Conservation (phyloP, 495 filamentous ascomycete species). For the Penicillium manginii region DNA sequence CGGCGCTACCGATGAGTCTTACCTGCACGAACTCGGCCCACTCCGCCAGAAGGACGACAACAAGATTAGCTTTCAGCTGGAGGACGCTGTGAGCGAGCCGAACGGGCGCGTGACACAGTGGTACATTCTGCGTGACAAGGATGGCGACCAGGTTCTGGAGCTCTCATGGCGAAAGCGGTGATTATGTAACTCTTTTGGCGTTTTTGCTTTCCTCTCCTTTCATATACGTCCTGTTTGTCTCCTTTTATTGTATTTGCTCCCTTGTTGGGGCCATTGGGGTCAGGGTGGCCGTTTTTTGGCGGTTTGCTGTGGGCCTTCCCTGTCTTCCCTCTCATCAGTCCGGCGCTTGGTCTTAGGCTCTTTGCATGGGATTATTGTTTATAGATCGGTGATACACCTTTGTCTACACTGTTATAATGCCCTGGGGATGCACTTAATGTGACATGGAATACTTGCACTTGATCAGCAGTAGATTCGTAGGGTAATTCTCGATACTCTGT, state of each 20-base stretch:
- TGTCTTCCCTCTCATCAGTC: conserved; percentile 17
- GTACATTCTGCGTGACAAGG: conserved; percentile 43
- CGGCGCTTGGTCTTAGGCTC: conserved; percentile 26
- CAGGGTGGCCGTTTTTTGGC: conserved; percentile 3
- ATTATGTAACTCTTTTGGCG: neutral
- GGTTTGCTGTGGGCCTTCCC: neutral
- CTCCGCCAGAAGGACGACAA: conserved; percentile 43
- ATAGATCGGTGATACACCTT: conserved; percentile 33
- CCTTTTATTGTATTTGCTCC: neutral
- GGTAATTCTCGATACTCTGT: neutral
- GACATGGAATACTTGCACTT: conserved; percentile 19
- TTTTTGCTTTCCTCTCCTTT: conserved; percentile 1
- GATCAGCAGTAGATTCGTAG: neutral
- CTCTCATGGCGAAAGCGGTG: conserved; percentile 45
- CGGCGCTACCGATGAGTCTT: conserved; percentile 41
- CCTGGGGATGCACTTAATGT: conserved; percentile 25
- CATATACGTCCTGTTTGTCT: conserved; percentile 3
- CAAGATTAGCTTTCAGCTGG: conserved; percentile 41
- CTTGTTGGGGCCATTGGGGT: conserved; percentile 2
- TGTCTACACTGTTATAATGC: conserved; percentile 24
- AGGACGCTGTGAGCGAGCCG: conserved; percentile 36
- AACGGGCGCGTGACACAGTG: conserved; percentile 42
- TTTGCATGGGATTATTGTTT: conserved; percentile 31
- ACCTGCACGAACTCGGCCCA: conserved; percentile 48
- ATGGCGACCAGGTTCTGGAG: conserved; percentile 44